Evolutionary conservation across 2,329 filamentous ascomycete species (phyloP), one percentile per base, ranked within the genome.

Genomic region (Fusarium sp.): DNA sequence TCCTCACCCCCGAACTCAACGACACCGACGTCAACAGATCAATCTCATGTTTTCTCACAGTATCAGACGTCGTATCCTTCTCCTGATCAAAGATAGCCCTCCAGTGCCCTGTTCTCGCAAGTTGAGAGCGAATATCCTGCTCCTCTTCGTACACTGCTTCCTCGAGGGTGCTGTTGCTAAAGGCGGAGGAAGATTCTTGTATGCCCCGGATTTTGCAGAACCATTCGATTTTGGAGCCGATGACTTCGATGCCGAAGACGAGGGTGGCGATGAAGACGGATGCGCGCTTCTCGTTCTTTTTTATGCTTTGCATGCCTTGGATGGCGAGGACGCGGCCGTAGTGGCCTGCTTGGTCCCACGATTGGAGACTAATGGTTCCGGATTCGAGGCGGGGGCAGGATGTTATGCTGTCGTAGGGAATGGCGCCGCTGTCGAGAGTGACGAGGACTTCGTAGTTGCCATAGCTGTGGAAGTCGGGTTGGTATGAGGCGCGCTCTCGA

Each of bases 261-360:
- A 69, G n/a, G 0, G 60, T 69, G 11, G 65, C 66, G 7, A 69
- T 69, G 11, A 69, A 69, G 13, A 69, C 67, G 0, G 67, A 69
- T 3, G 67, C 67, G 11, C 67, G 67, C 15, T 63, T 68, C 7
- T 69, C 66, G 35, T 40, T 69, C 16, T 69, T 69, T 28, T 59
- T 69, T 13, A 69, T 58, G 44, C 16, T 69, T 19, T 69, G 67
- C 67, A 69, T 59, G 16, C 67, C 67, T 19, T 69, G 67, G 4
- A 69, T 46, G 8, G 67, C 67, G 3, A 69, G 25, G 0, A 69
- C 67, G 10, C 67, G 60, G 6, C 65, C 65, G 16, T 64, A 69
- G 19, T 69, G 66, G 0, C 67, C 65, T 3, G 35, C 32, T 6
- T 69, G 67, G 3, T 69, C 67, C 67, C 67, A 69, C 2, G 53